phyloP scores from a whole-genome alignment of 2,329 filamentous ascomycete genomes.

The Cordyceps farinosa region DNA sequence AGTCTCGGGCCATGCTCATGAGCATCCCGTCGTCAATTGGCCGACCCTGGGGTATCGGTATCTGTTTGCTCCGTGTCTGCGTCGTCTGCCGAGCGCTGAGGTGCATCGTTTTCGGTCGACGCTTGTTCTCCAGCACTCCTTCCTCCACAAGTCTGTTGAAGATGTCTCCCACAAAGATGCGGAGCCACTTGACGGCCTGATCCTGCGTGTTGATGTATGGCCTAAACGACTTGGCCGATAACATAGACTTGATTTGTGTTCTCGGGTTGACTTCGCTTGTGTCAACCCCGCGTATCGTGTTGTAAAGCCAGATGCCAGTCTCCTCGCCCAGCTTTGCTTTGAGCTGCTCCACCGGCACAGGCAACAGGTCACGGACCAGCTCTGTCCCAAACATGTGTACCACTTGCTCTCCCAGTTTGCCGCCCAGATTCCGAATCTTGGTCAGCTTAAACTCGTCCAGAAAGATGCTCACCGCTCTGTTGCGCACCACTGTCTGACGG shows the following conservation, averaged over 20 bases:
- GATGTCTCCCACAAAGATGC: slow-evolving; percentile 90
- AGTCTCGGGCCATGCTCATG: slow-evolving; percentile 69
- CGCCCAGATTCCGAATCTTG: slow-evolving; percentile 91
- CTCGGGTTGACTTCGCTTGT: slow-evolving; percentile 82
- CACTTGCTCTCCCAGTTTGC: slow-evolving; percentile 87
- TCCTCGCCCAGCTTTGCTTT: slow-evolving; percentile 78
- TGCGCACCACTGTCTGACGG: slow-evolving; percentile 88
- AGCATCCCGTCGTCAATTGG: slow-evolving; percentile 68
- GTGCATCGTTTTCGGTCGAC: slow-evolving; percentile 80
- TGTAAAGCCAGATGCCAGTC: slow-evolving; percentile 80
- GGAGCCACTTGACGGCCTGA: slow-evolving; percentile 79
- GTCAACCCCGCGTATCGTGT: slow-evolving; percentile 81
- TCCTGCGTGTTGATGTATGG: slow-evolving; percentile 75
- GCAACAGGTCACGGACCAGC: slow-evolving; percentile 68
- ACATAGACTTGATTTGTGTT: slow-evolving; percentile 95
- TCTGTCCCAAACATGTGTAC: slow-evolving; percentile 79
- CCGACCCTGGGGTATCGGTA: slow-evolving; percentile 72
- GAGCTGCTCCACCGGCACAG: slow-evolving; percentile 69
- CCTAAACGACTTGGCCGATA: slow-evolving; percentile 92
- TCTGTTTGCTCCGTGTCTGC: slow-evolving; percentile 71
- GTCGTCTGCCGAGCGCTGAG: slow-evolving; percentile 74
- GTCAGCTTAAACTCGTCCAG: slow-evolving; percentile 85
- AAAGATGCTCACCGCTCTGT: slow-evolving; percentile 75
- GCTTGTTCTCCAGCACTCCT: slow-evolving; percentile 80
- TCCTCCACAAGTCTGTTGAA: slow-evolving; percentile 87